Evolutionary conservation across 768 basidiomycete species (phyloP).

Genomic region (Butyriboletus loyo): DNA sequence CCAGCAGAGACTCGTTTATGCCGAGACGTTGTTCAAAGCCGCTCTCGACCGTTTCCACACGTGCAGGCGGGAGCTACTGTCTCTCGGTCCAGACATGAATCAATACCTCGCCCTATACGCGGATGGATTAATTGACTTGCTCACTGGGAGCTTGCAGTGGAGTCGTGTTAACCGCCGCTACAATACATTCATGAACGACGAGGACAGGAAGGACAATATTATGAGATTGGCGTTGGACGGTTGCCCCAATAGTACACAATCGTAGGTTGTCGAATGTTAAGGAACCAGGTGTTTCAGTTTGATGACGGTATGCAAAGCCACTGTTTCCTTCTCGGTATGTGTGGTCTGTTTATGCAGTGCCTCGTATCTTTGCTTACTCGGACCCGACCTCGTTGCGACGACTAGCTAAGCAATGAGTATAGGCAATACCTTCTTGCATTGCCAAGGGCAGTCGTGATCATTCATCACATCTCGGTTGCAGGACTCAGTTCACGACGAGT

Average conservation of each 20-base stretch:
- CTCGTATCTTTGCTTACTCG: too few relatives aligned
- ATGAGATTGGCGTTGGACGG: neutral
- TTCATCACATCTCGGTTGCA: too few relatives aligned
- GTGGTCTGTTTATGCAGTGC: too few relatives aligned
- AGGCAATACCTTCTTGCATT: too few relatives aligned
- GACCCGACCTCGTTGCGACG: too few relatives aligned
- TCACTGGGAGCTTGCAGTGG: slow-evolving; percentile 10
- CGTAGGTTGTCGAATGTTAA: too few relatives aligned
- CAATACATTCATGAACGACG: slow-evolving; percentile 6
- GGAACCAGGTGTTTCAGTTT: neutral
- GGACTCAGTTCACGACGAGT: too few relatives aligned
- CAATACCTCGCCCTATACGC: slow-evolving; percentile 4
- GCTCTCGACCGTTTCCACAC: slow-evolving; percentile 3
- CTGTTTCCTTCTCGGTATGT: too few relatives aligned
- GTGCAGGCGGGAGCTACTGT: slow-evolving; percentile 5
- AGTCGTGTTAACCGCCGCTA: slow-evolving; percentile 10
- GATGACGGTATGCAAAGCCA: too few relatives aligned
- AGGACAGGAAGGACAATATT: slow-evolving; percentile 7
- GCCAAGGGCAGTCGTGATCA: too few relatives aligned
- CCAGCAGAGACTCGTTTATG: slow-evolving; percentile 7
- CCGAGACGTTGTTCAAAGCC: slow-evolving; percentile 4
- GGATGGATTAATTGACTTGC: slow-evolving; percentile 11
- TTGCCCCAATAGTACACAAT: neutral
- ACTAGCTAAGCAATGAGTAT: too few relatives aligned
- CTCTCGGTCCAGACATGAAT: slow-evolving; percentile 7